Evolutionary conservation across 83 land plant species (phyloP).

Genomic region (Picea mariana): DNA sequence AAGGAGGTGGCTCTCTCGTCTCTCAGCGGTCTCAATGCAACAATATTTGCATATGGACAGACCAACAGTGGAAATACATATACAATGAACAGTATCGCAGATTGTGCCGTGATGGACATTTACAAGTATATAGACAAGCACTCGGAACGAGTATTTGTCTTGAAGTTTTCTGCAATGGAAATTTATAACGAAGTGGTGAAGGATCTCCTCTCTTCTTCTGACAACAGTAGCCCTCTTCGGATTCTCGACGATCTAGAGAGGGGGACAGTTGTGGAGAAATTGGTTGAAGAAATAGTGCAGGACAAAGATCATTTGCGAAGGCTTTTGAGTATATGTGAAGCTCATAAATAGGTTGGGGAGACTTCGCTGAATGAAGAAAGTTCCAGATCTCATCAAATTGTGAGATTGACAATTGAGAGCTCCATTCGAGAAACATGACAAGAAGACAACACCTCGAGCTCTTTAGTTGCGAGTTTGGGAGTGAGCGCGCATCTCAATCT

Average conservation of each 20-base stretch:
- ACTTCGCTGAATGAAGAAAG: conserved; percentile 85
- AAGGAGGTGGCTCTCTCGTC: conserved; percentile 81
- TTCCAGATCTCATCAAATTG: conserved; percentile 97
- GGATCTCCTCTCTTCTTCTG: conserved; percentile 75
- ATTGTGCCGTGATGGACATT: conserved; percentile 72
- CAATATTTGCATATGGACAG: conserved; percentile 91
- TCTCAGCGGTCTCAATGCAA: conserved; percentile 80
- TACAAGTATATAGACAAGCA: conserved; percentile 66
- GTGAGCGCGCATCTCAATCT: conserved; percentile 95
- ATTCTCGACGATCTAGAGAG: conserved; percentile 89
- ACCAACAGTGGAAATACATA: conserved; percentile 92
- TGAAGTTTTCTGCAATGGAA: conserved; percentile 84
- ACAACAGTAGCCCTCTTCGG: conserved; percentile 47
- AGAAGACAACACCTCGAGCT: conserved; percentile 45
- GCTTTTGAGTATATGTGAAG: conserved; percentile 78
- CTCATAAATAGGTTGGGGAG: conserved; percentile 93
- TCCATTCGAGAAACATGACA: conserved; percentile 54
- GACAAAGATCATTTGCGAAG: conserved; percentile 68
- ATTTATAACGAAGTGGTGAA: conserved; percentile 85
- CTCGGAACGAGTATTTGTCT: conserved; percentile 64
- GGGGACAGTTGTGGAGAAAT: conserved; percentile 76
- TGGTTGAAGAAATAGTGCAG: conserved; percentile 65
- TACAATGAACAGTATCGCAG: conserved; percentile 84
- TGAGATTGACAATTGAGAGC: conserved; percentile 90
- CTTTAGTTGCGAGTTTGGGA: conserved; percentile 86